These are phyloP conservation scores for Torrubiellomyces zombiae DNA, from an alignment of 2,329 filamentous ascomycete genomes.

Conservation along the genomic window DNA sequence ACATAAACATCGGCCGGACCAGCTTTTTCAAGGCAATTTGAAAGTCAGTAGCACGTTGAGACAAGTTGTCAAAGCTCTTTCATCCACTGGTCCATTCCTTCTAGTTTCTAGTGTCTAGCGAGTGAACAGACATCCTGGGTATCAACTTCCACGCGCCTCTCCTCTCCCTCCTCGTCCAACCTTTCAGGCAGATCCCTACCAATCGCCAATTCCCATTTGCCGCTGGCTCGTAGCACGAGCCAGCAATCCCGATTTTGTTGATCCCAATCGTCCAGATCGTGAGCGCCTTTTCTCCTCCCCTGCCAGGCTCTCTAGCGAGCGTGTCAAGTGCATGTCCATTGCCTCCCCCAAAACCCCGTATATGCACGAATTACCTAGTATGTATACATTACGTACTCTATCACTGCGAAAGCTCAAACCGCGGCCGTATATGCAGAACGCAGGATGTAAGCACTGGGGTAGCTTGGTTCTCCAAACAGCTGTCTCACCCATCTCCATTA, in stretches of 20 bases:
- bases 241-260: too few relatives aligned
- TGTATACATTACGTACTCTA: constrained; percentile 25
- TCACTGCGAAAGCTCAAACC: constrained; percentile 11
- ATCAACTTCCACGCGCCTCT: constrained; percentile 8
- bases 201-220: constrained; percentile 6
- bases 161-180: constrained; percentile 7
- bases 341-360: constrained; percentile 7
- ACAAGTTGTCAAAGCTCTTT: too few relatives aligned
- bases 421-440: constrained; percentile 15
- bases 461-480: too few relatives aligned
- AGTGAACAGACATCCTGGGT: constrained; percentile 24
- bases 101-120: constrained; percentile 19
- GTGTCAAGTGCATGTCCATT: constrained; percentile 14
- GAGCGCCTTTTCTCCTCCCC: constrained; percentile 7
- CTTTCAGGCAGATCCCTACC: background rate
- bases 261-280: constrained; percentile 3
- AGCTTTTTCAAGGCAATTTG: too few relatives aligned
- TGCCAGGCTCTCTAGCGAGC: constrained; percentile 15
- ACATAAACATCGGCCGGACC: too few relatives aligned
- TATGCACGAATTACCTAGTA: constrained; percentile 20
- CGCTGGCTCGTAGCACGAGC: too few relatives aligned
- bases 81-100: constrained; percentile 11
- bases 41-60: too few relatives aligned
- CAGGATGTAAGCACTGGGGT: too few relatives aligned
- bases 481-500: constrained; percentile 4